Evolutionary conservation across 345 rosid genomes (phyloP), one percentile per base, ranked within the genome.

Genomic region (Zanthoxylum bungeanum): DNA sequence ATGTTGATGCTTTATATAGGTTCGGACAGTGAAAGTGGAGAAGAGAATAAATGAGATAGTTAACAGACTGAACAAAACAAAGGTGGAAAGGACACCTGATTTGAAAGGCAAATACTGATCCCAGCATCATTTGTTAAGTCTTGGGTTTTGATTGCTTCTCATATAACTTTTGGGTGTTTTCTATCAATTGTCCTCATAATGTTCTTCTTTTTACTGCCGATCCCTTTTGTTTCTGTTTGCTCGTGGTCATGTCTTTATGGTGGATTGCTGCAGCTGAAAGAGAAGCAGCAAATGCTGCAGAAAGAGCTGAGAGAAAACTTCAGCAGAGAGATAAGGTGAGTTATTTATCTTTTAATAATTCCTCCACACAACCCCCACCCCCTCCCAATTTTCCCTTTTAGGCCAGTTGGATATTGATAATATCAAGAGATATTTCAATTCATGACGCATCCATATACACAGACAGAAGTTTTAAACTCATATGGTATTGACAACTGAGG

Each of bases 61-160:
- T 71, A 95, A 95, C 77, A 88, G 98, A 79, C 78, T 95, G 90
- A 95, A 95, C 88, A 88, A 77, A 83, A 89, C 98, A 59, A 95
- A 95, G 78, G 94, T 87, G 47, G 99, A 95, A 76, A 86, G 96
- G 75, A 91, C 78, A 11, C 90, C 98, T 74, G 99, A 95, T 84
- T 85, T 95, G 81, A 91, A 85, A 89, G 99, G 99, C 91, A 61
- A 56, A 34, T 33, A 24, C 10, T 36, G 44, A 44, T 70, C 11
- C 53, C 39, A 4, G 64, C 14, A 36, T 63, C 31, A 10, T 10
- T 60, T 60, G 7, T 59, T 17, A n/a, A 46, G 50, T 49, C 34
- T 33, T 36, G 2, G 6, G 34, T 21, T 7, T 58, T 34, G 22
- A 19, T 25, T 42, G 61, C 36, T 57, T 30, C 44, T n/a, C 24